Percentiles rank a stretch among this genome's conserved stretches.
Conservation (phyloP, 1,284 basidiomycete species). For the Melampsora abietis-canadensis region DNA sequence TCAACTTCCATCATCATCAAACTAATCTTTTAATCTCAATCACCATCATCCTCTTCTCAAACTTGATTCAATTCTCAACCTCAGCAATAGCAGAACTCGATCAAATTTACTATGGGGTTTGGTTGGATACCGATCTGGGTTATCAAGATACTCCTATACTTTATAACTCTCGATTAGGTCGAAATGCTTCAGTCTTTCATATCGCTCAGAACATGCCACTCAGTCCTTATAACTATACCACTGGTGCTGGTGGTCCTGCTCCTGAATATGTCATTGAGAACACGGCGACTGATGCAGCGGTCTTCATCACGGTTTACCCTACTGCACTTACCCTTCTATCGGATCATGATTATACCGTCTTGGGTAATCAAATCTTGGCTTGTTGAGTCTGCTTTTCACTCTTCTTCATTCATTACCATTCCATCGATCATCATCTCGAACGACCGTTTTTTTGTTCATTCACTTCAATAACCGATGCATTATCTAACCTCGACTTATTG, state of each 20-base stretch:
- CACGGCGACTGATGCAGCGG: slow-evolving; percentile 49
- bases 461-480: no score
- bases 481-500: no score
- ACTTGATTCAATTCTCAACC: no score
- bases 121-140: slow-evolving; percentile 39
- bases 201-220: slow-evolving; percentile 51
- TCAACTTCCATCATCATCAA: no score
- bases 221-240: slow-evolving; percentile 48
- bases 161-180: slow-evolving; percentile 49
- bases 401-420: no score
- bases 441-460: no score
- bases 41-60: no score
- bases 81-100: slow-evolving; percentile 18
- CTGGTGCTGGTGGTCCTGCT: slow-evolving; percentile 48
- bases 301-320: slow-evolving; percentile 53
- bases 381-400: slow-evolving; percentile 46
- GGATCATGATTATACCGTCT: slow-evolving; percentile 47
- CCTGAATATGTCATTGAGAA: slow-evolving; percentile 48
- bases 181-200: slow-evolving; percentile 51
- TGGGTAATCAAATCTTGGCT: slow-evolving; percentile 50
- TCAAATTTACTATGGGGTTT: slow-evolving; percentile 31
- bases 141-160: slow-evolving; percentile 47
- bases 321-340: slow-evolving; percentile 46
- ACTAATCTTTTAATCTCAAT: no score
- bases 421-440: no score